Conservation (phyloP, 345 rosid genomes). For the Eucalyptus camaldulensis region DNA sequence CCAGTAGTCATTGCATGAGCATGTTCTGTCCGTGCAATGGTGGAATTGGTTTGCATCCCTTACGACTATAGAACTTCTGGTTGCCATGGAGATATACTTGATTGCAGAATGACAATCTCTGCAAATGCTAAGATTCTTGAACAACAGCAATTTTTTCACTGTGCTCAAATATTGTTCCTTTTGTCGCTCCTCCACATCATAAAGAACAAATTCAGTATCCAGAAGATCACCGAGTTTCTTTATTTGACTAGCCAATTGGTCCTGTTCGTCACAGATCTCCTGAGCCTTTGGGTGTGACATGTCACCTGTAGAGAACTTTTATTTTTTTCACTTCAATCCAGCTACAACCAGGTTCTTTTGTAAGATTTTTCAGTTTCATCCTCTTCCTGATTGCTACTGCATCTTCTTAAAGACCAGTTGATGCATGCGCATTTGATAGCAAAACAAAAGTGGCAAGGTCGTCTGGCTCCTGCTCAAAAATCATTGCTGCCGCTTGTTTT, state of each 20-base stretch:
- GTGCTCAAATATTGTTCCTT: not conserved
- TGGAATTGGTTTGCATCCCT: constrained; percentile 64
- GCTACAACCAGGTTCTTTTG: constrained; percentile 62
- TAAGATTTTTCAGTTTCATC: constrained; percentile 42
- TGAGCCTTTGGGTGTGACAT: constrained; percentile 8
- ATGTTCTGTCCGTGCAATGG: constrained; percentile 36
- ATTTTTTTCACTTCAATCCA: constrained; percentile 60
- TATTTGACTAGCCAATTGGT: not conserved
- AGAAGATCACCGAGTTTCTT: not conserved
- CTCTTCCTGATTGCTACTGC: constrained; percentile 33
- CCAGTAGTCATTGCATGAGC: constrained; percentile 73
- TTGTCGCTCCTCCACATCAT: not conserved
- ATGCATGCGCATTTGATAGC: constrained; percentile 52
- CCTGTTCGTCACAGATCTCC: not conserved
- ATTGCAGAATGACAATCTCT: constrained; percentile 56
- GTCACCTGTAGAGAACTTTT: constrained; percentile 59
- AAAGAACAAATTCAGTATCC: not conserved
- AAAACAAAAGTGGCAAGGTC: too few species aligned
- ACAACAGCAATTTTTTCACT: not conserved
- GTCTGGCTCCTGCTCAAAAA: constrained; percentile 18
- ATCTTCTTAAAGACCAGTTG: constrained; percentile 45
- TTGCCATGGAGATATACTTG: constrained; percentile 27
- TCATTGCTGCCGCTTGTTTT: constrained; percentile 35
- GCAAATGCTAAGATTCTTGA: constrained; percentile 49
- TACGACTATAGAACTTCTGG: not conserved